Base-by-base conservation (phyloP, 306 rosid species). In the Trichosanthes cucumerina region DNA sequence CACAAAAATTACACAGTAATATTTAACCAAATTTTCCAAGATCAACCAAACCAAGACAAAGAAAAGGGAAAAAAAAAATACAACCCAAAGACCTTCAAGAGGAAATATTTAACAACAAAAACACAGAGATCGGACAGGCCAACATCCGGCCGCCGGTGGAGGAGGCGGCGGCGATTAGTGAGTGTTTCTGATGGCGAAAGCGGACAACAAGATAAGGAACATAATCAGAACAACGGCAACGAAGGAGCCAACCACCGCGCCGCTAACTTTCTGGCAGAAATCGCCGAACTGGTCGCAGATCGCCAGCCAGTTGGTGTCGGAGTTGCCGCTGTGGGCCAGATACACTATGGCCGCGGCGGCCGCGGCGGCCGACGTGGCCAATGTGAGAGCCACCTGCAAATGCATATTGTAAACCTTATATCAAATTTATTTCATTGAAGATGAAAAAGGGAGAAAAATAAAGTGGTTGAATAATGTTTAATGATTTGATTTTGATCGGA, bases 241-340 rank as follows among this genome's bases (percentile, higher is more conserved):
- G 47, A 90, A 84, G 0, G 94, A 76, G 1, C 94, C 80, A 15
- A 93, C 91, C 72, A 93, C 98, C 0, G 98, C 93, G 7, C 84
- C 87, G 73, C 98, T 93, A 8, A 89, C 80, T 28, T 56, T 34
- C 71, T 82, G 81, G 78, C 98, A 91, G 76, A 93, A 93, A 70
- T 86, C 91, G 13, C 86, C 89, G 76, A 88, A 93, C 78, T 92
- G 97, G 56, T 90, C 86, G 85, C 98, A 93, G 12, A 93, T 88
- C 14, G 98, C 96, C 6, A 91, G 64, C 98, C 98, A 93, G 15
- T 91, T 93, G 21, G 98, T 82, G 83, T 81, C 86, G 9, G 90
- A 70, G 44, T 92, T 86, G 0, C 98, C 98, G 63, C 87, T 90
- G 80, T 93, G 98, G 54, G 97, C 98, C 79, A 93, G 79, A 85